Evolutionary conservation across 495 filamentous ascomycete genomes (phyloP).

Genomic region (Penicillium pancosmium): DNA sequence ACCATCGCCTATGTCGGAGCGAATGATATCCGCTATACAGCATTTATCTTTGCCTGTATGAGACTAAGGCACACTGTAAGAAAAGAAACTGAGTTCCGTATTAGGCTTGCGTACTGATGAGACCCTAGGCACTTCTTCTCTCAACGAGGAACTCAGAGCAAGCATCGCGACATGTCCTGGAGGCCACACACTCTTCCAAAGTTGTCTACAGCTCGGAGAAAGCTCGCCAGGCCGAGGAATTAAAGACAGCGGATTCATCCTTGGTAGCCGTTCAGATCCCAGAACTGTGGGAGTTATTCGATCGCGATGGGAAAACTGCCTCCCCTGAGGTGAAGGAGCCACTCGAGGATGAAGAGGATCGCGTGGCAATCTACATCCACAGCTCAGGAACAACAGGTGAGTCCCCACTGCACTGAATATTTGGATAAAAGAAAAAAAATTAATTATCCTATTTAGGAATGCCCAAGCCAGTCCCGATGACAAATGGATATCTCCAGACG

Average conservation of each 20-base stretch:
- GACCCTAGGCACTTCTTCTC: conserved; percentile 28
- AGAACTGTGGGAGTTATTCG: conserved; percentile 27
- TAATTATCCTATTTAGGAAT: conserved; percentile 12
- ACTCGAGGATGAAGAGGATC: conserved; percentile 42
- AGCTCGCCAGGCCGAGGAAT: conserved; percentile 16
- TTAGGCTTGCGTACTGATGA: background rate
- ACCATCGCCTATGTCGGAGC: conserved; percentile 37
- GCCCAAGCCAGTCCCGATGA: conserved; percentile 53
- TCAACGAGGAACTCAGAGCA: conserved; percentile 44
- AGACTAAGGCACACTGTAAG: conserved; percentile 24
- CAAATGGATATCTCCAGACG: conserved; percentile 47
- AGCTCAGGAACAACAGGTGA: conserved; percentile 60
- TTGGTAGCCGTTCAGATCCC: conserved; percentile 22
- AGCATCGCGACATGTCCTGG: conserved; percentile 36
- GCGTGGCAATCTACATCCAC: conserved; percentile 51
- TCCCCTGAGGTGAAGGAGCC: conserved; percentile 17
- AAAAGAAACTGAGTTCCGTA: too few species aligned
- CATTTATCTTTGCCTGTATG: conserved; percentile 33
- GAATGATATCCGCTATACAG: conserved; percentile 31
- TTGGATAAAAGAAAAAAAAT: background rate
- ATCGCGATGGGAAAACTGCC: background rate
- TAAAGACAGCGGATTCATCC: conserved; percentile 6
- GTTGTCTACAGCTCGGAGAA: conserved; percentile 29
- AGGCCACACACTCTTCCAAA: conserved; percentile 31
- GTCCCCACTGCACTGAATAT: too few species aligned